Conservation (phyloP, 177 flowering plant genomes). For the Vitis hybrid region DNA sequence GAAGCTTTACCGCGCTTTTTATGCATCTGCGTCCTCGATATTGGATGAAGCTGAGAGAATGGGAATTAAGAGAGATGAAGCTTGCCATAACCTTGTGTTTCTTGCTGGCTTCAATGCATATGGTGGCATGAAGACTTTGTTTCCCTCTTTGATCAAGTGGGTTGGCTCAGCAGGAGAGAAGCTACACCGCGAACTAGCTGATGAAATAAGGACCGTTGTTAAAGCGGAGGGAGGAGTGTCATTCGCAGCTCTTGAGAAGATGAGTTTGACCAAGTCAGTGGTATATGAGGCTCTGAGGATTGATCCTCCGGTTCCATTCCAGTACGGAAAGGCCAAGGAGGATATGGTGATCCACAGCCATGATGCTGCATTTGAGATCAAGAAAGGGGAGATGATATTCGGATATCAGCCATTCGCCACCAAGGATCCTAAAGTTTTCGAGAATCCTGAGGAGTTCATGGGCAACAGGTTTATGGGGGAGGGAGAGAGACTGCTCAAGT, state of each 20-base stretch:
- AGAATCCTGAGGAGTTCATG: conserved; percentile 58
- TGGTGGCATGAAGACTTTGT: conserved; percentile 37
- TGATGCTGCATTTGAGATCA: conserved; percentile 55
- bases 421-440: conserved; percentile 59
- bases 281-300: conserved; percentile 71
- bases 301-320: conserved; percentile 70
- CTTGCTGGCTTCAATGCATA: conserved; percentile 41
- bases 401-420: conserved; percentile 64
- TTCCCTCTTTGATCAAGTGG: conserved; percentile 42
- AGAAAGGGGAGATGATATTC: conserved; percentile 52
- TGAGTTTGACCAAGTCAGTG: conserved; percentile 62
- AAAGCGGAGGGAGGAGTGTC: conserved; percentile 32
- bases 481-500: conserved; percentile 56
- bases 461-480: conserved; percentile 63
- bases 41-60: conserved; percentile 34
- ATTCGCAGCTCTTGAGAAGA: conserved; percentile 38
- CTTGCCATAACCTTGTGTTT: conserved; percentile 50
- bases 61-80: conserved; percentile 39
- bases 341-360: conserved; percentile 58
- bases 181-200: conserved; percentile 35
- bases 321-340: conserved; percentile 63
- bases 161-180: conserved; percentile 38
- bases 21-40: conserved; percentile 16
- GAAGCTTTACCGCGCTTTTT: conserved; percentile 34
- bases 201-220: conserved; percentile 42